A percentile compares a stretch with the other conserved stretches of the same genome.
phyloP scores from a whole-genome alignment of 1,284 basidiomycete genomes.

The Phylloporus sp. region DNA sequence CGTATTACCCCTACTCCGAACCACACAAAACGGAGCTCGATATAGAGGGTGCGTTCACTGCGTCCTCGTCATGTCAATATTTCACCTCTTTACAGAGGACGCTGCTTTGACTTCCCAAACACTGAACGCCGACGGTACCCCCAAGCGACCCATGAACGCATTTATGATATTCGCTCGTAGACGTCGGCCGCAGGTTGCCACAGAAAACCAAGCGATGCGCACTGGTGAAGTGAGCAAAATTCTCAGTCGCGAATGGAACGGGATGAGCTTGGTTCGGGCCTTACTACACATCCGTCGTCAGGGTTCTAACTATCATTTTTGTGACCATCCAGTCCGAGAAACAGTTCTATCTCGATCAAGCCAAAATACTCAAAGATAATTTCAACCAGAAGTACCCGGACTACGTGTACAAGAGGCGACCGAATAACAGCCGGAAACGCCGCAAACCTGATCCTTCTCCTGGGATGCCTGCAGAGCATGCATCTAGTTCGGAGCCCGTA shows the following conservation, averaged over 20 bases:
- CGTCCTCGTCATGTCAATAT: conserved; percentile 17
- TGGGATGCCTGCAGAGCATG: conserved; percentile 27
- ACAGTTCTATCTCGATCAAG: conserved; percentile 85
- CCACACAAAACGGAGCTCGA: conserved; percentile 49
- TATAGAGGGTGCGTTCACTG: conserved; percentile 49
- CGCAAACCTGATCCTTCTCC: conserved; percentile 57
- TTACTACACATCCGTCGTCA: conserved; percentile 15
- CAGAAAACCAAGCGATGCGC: conserved; percentile 83
- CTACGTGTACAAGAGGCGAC: conserved; percentile 83
- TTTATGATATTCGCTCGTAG: conserved; percentile 91
- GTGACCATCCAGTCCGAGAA: conserved; percentile 66
- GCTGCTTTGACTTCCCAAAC: conserved; percentile 73
- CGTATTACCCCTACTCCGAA: conserved; percentile 44
- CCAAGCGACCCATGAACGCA: conserved; percentile 87
- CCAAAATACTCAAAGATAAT: conserved; percentile 80
- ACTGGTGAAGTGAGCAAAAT: conserved; percentile 87
- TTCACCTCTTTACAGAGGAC: conserved; percentile 49
- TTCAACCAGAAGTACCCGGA: conserved; percentile 88
- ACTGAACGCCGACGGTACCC: conserved; percentile 83
- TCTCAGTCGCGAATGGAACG: conserved; percentile 80
- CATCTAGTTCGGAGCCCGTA: conserved; percentile 28
- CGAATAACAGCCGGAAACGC: conserved; percentile 81
- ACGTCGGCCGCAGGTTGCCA: conserved; percentile 79
- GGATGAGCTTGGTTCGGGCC: conserved; percentile 69
- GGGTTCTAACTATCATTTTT: conserved; percentile 30